Percentiles rank a stretch among this genome's conserved stretches.
Conservation (phyloP, 257 asterid genomes). For the Euphrasia confusa region DNA sequence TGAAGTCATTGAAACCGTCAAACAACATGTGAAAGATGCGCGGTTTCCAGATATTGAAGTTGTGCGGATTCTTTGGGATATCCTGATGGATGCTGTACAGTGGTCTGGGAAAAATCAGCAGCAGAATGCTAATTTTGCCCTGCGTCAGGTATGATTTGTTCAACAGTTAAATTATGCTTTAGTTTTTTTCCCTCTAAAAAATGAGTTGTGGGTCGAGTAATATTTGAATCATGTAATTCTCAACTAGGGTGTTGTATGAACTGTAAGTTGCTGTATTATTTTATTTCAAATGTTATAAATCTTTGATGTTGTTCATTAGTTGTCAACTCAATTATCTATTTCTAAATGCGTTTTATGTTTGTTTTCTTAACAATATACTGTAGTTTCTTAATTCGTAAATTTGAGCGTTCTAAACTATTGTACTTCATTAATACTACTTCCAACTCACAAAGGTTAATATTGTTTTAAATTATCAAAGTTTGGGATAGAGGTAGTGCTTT, state of each 20-base stretch:
- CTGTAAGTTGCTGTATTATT: neutral
- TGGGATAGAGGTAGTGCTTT: no score
- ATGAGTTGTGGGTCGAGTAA: no score
- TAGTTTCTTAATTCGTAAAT: neutral
- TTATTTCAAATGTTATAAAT: slow-evolving; percentile 8
- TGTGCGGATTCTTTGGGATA: slow-evolving; percentile 88
- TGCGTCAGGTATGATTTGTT: slow-evolving; percentile 67
- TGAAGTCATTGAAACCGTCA: slow-evolving; percentile 90
- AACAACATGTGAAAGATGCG: slow-evolving; percentile 88
- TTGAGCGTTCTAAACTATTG: neutral
- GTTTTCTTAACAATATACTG: neutral
- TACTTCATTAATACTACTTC: no score
- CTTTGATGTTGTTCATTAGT: neutral
- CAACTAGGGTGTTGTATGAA: slow-evolving; percentile 7
- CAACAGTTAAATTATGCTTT: neutral
- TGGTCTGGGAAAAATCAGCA: slow-evolving; percentile 99
- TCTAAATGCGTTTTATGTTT: neutral
- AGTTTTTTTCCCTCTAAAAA: neutral
- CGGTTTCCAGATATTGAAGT: slow-evolving; percentile 85
- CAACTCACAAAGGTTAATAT: no score
- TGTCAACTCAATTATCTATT: neutral
- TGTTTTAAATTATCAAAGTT: no score
- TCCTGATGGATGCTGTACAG: slow-evolving; percentile 95
- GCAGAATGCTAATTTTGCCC: slow-evolving; percentile 83
- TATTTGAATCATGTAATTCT: neutral